A percentile compares a stretch with the other conserved stretches of the same genome.
phyloP scores from a whole-genome alignment of 139 green algal genomes.

The Ostreobium quekettii region DNA sequence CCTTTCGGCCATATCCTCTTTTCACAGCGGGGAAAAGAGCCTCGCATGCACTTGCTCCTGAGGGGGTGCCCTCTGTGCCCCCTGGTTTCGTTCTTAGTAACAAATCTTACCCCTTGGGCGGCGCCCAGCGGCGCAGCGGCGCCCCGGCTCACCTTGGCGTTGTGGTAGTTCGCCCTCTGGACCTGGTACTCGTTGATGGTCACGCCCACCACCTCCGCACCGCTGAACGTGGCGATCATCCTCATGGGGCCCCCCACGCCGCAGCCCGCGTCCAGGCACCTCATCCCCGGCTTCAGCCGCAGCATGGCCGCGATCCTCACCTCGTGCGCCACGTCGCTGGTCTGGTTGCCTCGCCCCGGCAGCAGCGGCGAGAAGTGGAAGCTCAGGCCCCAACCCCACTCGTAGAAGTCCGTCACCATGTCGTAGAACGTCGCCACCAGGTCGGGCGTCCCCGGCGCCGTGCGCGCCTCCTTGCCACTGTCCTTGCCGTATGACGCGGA shows the following conservation, averaged over 20 bases:
- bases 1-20: no score
- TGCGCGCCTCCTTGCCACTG: no score
- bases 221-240: conserved; percentile 70
- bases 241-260: conserved; percentile 96
- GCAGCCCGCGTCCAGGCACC: conserved; percentile 86
- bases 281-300: conserved; percentile 57
- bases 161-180: conserved; percentile 64
- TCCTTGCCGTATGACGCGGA: no score
- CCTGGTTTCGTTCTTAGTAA: no score
- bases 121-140: no score
- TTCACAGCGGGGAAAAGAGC: no score
- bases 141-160: conserved; percentile 47
- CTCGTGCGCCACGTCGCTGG: conserved; percentile 82
- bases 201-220: conserved; percentile 85
- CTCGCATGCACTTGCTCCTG: no score
- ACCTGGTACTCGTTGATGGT: conserved; percentile 98
- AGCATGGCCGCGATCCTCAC: conserved; percentile 62
- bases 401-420: conserved; percentile 93
- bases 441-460: conserved; percentile 46
- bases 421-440: conserved; percentile 66
- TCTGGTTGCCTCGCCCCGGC: conserved; percentile 52
- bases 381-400: conserved; percentile 93
- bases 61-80: no score
- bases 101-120: no score
- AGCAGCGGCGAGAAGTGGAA: conserved; percentile 96